Evolutionary conservation across 768 basidiomycete species (phyloP).

Genomic region (Kwoniella europaea): DNA sequence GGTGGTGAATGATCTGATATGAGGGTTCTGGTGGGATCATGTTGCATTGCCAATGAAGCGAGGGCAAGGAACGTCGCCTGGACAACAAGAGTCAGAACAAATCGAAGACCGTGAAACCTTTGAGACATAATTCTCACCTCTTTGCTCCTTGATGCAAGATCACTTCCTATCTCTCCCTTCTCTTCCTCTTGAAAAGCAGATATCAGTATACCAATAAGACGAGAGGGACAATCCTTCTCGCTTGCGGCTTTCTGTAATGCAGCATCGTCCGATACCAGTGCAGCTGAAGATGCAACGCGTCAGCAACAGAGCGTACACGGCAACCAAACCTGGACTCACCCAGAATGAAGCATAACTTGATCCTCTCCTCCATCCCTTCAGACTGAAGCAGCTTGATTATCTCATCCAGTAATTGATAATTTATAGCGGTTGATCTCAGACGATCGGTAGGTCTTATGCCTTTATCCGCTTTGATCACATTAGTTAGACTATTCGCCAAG

Average conservation of each 20-base stretch:
- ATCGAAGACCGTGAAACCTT: neutral
- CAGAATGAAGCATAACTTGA: slow-evolving; percentile 76
- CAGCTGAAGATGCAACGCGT: slow-evolving; percentile 62
- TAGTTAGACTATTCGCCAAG: slow-evolving; percentile 36
- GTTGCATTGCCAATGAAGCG: slow-evolving; percentile 73
- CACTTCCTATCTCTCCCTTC: slow-evolving; percentile 39
- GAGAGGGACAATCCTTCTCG: slow-evolving; percentile 71
- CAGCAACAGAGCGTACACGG: slow-evolving; percentile 8
- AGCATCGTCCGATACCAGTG: slow-evolving; percentile 72
- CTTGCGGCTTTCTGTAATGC: slow-evolving; percentile 71
- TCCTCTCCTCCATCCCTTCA: slow-evolving; percentile 59
- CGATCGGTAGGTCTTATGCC: slow-evolving; percentile 20
- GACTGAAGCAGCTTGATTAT: slow-evolving; percentile 32
- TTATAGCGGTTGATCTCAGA: slow-evolving; percentile 29
- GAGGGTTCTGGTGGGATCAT: slow-evolving; percentile 72
- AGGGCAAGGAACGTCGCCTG: slow-evolving; percentile 77
- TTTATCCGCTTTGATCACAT: slow-evolving; percentile 43
- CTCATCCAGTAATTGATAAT: slow-evolving; percentile 41
- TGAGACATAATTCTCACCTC: slow-evolving; percentile 32
- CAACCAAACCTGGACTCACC: slow-evolving; percentile 62
- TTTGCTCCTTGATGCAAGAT: slow-evolving; percentile 34
- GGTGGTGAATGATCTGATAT: slow-evolving; percentile 66
- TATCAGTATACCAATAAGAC: slow-evolving; percentile 60
- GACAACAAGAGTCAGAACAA: neutral
- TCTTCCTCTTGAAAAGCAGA: slow-evolving; percentile 43